These are phyloP conservation scores for Choiromyces venosus DNA, from an alignment of 495 filamentous ascomycete genomes.

Conservation along the genomic window DNA sequence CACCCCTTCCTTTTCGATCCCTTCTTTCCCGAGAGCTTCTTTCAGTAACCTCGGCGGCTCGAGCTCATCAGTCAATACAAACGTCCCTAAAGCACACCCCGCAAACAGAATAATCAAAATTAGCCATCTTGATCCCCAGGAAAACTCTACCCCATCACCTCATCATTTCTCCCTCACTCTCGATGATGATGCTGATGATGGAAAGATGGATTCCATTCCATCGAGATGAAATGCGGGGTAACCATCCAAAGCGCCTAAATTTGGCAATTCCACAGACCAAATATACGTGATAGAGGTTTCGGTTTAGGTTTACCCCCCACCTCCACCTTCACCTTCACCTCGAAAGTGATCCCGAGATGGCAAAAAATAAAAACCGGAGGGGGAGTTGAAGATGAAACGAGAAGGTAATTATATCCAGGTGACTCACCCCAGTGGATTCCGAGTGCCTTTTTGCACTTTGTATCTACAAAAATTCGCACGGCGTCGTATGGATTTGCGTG, in stretches of 20 bases:
- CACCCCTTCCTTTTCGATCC: conserved; percentile 65
- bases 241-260: conserved; percentile 1
- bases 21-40: conserved; percentile 65
- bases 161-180: neutral
- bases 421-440: conserved; percentile 78
- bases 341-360: conserved; percentile 11
- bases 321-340: neutral
- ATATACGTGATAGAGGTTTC: neutral
- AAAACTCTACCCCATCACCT: neutral
- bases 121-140: neutral
- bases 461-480: conserved; percentile 87
- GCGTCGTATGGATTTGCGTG: conserved; percentile 86
- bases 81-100: conserved; percentile 51
- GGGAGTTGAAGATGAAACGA: neutral
- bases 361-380: conserved; percentile 23
- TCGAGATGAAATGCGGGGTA: conserved; percentile 5
- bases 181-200: conserved; percentile 1
- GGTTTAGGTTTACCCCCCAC: neutral
- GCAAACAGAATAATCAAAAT: neutral
- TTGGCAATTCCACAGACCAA: conserved; percentile 1
- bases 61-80: conserved; percentile 82
- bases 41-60: conserved; percentile 74
- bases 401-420: conserved; percentile 36
- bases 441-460: conserved; percentile 73
- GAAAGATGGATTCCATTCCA: conserved; percentile 1